These are phyloP conservation scores for Solanum etuberosum DNA, from an alignment of 257 asterid species.

Conservation along the genomic window DNA sequence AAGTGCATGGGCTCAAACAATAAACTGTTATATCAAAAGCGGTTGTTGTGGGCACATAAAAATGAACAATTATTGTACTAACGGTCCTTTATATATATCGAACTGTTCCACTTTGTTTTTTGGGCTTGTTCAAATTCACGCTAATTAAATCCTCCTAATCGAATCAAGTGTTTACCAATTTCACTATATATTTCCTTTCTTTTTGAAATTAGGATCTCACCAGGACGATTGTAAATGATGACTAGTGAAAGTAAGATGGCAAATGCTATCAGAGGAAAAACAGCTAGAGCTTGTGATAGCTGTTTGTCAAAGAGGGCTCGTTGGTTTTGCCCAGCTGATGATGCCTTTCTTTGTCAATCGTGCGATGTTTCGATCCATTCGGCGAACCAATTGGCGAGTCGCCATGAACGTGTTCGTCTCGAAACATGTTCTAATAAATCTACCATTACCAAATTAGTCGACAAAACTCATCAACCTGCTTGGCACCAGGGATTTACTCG, in stretches of 20 bases:
- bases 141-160: not conserved
- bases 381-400: constrained; percentile 55
- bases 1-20: constrained; percentile 3
- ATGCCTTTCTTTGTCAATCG: constrained; percentile 69
- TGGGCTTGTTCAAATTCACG: not conserved
- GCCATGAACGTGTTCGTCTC: constrained; percentile 57
- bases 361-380: constrained; percentile 61
- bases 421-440: constrained; percentile 20
- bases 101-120: not conserved
- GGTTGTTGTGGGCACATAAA: not conserved
- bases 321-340: constrained; percentile 73
- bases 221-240: not conserved
- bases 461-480: constrained; percentile 14
- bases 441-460: not conserved
- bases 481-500: constrained; percentile 71
- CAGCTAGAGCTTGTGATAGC: constrained; percentile 61
- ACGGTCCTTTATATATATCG: not conserved
- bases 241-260: constrained; percentile 28
- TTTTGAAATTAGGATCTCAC: not conserved
- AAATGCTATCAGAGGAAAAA: constrained; percentile 41
- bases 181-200: not conserved
- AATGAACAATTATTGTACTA: not conserved
- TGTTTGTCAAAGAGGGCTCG: constrained; percentile 56
- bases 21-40: not conserved
- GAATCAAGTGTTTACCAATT: too few relatives aligned